phyloP scores from a whole-genome alignment of 495 filamentous ascomycete genomes.

The Penicillium crystallinum region DNA sequence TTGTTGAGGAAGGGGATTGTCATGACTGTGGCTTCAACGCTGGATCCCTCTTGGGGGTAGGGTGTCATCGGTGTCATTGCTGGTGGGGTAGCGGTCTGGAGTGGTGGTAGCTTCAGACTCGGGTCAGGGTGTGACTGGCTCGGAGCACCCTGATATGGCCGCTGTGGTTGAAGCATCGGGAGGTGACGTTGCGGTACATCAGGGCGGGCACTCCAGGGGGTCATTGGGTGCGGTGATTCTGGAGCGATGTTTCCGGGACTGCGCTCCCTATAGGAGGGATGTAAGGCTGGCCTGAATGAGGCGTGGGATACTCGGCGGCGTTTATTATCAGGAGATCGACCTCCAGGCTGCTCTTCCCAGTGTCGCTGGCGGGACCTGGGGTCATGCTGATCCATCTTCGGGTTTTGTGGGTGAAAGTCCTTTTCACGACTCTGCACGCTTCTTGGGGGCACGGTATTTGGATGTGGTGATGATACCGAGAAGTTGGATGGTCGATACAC shows the following conservation, averaged over 20 bases:
- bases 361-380: conserved; percentile 22
- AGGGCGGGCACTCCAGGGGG: conserved; percentile 29
- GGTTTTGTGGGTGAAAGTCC: conserved; percentile 15
- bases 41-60: conserved; percentile 29
- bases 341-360: conserved; percentile 16
- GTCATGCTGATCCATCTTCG: conserved; percentile 21
- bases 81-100: conserved; percentile 20
- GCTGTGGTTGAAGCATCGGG: conserved; percentile 36
- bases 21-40: conserved; percentile 67
- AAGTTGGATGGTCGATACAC: conserved; percentile 14
- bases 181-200: conserved; percentile 28
- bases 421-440: conserved; percentile 22
- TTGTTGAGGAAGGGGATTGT: conserved; percentile 66
- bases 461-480: conserved; percentile 12
- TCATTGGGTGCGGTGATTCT: conserved; percentile 14
- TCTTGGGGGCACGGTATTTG: conserved; percentile 17
- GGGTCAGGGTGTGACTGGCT: conserved; percentile 30
- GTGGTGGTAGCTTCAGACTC: conserved; percentile 54
- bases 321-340: conserved; percentile 47
- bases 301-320: conserved; percentile 46
- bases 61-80: conserved; percentile 29
- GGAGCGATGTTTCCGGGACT: conserved; percentile 23
- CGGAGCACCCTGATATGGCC: conserved; percentile 22
- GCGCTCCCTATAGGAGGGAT: conserved; percentile 22
- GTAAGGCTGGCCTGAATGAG: conserved; percentile 20